Conservation (phyloP, 352 stramenopile species). For the Phytophthora citrophthora region DNA sequence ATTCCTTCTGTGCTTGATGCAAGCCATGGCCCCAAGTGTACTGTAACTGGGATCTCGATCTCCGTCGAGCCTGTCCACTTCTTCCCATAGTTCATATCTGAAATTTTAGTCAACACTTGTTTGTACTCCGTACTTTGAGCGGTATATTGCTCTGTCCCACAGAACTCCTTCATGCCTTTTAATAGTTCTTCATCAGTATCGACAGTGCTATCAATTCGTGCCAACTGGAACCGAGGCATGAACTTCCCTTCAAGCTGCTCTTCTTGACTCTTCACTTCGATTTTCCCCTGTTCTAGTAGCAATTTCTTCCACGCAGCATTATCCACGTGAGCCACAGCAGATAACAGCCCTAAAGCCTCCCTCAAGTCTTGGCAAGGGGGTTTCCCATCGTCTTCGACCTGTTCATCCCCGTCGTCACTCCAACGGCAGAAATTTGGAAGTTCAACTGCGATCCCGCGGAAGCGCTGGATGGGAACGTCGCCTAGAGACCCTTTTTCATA, state of each 20-base stretch:
- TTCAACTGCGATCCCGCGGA: constrained; percentile 22
- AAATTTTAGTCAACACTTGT: constrained; percentile 21
- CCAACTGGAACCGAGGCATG: constrained; percentile 25
- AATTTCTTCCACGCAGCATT: constrained; percentile 30
- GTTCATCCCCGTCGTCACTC: constrained; percentile 6
- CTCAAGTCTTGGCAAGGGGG: constrained; percentile 6
- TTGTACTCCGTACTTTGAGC: constrained; percentile 21
- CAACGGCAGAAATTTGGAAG: constrained; percentile 13
- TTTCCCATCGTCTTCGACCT: neutral
- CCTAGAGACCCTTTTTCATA: constrained; percentile 20
- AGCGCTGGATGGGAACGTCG: constrained; percentile 14
- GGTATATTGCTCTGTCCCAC: constrained; percentile 24
- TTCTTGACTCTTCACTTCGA: constrained; percentile 19
- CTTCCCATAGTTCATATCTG: constrained; percentile 11
- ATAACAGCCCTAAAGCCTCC: constrained; percentile 22
- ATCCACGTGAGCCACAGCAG: constrained; percentile 34
- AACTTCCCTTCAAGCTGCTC: constrained; percentile 22
- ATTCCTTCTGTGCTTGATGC: constrained; percentile 12
- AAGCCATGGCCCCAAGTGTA: constrained; percentile 32
- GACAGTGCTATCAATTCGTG: constrained; percentile 1
- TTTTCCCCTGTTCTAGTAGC: constrained; percentile 14
- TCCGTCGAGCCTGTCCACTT: constrained; percentile 23
- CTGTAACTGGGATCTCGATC: constrained; percentile 33
- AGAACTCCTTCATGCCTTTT: constrained; percentile 21
- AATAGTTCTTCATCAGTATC: constrained; percentile 15